Percentiles rank a stretch among this genome's conserved stretches.
phyloP scores from a whole-genome alignment of 768 basidiomycete genomes.

The Galerina marginata region DNA sequence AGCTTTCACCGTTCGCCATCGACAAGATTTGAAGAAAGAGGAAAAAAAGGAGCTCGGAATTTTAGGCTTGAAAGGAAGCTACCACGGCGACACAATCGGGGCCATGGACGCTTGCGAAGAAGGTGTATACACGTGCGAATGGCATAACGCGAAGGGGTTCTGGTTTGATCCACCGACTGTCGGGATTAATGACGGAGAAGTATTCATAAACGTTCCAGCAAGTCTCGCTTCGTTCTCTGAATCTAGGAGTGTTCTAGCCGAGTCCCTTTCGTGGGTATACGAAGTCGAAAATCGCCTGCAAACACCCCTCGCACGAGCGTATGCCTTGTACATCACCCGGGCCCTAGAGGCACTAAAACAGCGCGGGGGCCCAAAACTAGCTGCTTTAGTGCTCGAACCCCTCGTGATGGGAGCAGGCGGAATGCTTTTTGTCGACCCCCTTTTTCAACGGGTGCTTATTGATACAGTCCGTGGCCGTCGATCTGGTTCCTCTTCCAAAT shows the following conservation, averaged over 20 bases:
- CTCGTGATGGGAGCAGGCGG: conserved; percentile 95
- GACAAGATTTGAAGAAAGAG: conserved; percentile 34
- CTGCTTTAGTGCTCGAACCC: conserved; percentile 88
- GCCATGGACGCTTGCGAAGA: conserved; percentile 96
- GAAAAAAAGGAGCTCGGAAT: conserved; percentile 69
- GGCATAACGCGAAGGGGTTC: conserved; percentile 90
- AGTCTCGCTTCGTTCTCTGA: conserved; percentile 42
- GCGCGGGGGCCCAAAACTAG: conserved; percentile 52
- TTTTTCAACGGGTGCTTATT: conserved; percentile 89
- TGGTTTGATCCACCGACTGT: conserved; percentile 94
- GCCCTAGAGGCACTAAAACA: conserved; percentile 53
- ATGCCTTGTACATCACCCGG: conserved; percentile 61
- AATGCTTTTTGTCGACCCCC: conserved; percentile 96
- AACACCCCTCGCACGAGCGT: conserved; percentile 65
- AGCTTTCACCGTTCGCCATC: conserved; percentile 54
- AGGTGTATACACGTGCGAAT: conserved; percentile 93
- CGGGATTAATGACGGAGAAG: conserved; percentile 63
- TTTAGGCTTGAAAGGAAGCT: conserved; percentile 88
- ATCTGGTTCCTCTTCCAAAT: conserved; percentile 39
- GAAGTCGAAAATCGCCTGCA: conserved; percentile 65
- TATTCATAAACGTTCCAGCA: conserved; percentile 59
- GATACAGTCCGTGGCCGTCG: conserved; percentile 71
- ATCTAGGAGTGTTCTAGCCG: conserved; percentile 35
- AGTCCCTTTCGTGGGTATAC: conserved; percentile 68
- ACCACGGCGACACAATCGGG: conserved; percentile 98